phyloP scores from a whole-genome alignment of 2,329 filamentous ascomycete genomes.

The Pseudogymnoascus sp. region DNA sequence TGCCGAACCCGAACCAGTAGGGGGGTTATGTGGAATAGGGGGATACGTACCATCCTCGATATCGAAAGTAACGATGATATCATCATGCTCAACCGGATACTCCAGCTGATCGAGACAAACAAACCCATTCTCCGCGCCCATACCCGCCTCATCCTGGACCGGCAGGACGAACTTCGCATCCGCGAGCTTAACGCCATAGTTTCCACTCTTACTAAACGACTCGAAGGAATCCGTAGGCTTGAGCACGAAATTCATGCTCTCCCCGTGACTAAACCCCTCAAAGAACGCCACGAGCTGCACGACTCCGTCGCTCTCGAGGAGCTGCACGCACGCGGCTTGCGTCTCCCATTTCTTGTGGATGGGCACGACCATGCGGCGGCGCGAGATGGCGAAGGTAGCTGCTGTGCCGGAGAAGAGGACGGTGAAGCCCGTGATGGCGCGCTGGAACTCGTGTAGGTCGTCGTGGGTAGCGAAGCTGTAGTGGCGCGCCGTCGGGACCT shows the following conservation, averaged over 20 bases:
- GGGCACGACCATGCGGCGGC: slow-evolving; percentile 79
- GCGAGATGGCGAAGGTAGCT: slow-evolving; percentile 68
- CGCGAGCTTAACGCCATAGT: slow-evolving; percentile 67
- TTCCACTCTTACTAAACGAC: slow-evolving; percentile 52
- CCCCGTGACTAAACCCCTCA: slow-evolving; percentile 75
- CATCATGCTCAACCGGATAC: slow-evolving; percentile 79
- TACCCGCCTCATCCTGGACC: slow-evolving; percentile 37
- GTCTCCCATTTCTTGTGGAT: slow-evolving; percentile 95
- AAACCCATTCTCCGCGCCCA: slow-evolving; percentile 51
- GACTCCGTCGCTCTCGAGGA: slow-evolving; percentile 67
- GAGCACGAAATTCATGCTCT: slow-evolving; percentile 81
- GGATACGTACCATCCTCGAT: slow-evolving; percentile 57
- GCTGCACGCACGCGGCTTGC: slow-evolving; percentile 66
- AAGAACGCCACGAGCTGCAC: slow-evolving; percentile 80
- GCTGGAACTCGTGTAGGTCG: slow-evolving; percentile 72
- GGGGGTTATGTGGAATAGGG: not conserved
- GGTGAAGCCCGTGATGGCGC: slow-evolving; percentile 68
- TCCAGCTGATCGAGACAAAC: slow-evolving; percentile 76
- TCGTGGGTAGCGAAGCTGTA: slow-evolving; percentile 57
- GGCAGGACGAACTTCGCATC: slow-evolving; percentile 88
- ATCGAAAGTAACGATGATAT: slow-evolving; percentile 75
- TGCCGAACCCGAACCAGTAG: not conserved
- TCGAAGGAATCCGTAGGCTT: slow-evolving; percentile 81
- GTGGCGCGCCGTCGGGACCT: slow-evolving; percentile 48
- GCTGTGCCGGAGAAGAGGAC: slow-evolving; percentile 69